Base-by-base conservation (phyloP, 2,329 filamentous ascomycete species). In the Celoporthe dispersa region DNA sequence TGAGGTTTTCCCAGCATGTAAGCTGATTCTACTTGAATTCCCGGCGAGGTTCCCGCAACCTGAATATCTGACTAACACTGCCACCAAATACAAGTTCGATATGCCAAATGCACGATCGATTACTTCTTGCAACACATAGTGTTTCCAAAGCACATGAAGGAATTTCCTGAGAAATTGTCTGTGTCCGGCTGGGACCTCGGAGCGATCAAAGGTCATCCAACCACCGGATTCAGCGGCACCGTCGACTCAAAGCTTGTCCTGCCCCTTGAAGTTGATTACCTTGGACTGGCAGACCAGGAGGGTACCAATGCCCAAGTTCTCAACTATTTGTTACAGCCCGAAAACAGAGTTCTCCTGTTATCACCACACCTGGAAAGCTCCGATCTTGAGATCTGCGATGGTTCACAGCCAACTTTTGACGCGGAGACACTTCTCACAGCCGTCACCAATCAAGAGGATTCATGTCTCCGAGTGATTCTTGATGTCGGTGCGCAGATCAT, bases 401-500 rank as follows among this genome's bases (percentile, higher is more conserved):
- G 8, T 44, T 16, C 63, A 57, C 31, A 33, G 31, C 33, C 57
- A 33, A 12, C 62, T 59, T 77, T 78, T 0, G 76, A 84, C 66
- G 82, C 83, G 0, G 75, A 82, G 14, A 71, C 75, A 1, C 74
- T 92, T 0, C 74, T 94, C 0, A 41, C 77, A 0, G 76, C 82
- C 4, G 80, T 91, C 0, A 76, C 80, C 0, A 61, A 61, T 7
- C 64, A 55, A 0, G 77, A 86, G 60, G 59, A 80, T 0, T 79
- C 80, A 0, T 75, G 79, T 0, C 81, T 86, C 0, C 83, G 84
- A 0, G 90, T 94, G 0, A 85, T 94, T 0, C 81, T 94, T 0
- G 91, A 94, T 72, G 90, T 92, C 0, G 91, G 92, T 0, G 91
- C 92, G 0, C 88, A 91, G 64, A 86, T 94, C 6, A 77, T 94